These are phyloP conservation scores for Glutinoglossum americanum DNA, from an alignment of 495 filamentous ascomycete genomes.

Conservation along the genomic window DNA sequence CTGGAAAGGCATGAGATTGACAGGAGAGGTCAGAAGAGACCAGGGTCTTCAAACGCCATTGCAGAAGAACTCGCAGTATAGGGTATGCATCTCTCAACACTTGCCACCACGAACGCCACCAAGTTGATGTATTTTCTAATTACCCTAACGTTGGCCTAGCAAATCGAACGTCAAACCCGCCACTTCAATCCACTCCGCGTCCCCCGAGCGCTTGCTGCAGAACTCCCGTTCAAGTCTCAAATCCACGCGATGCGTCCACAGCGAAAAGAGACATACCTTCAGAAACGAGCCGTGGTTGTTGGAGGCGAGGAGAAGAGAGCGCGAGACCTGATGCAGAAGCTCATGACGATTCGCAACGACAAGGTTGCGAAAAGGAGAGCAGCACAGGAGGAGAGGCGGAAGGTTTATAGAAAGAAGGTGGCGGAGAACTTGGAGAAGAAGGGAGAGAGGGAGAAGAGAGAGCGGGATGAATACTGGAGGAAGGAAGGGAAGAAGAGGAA, in stretches of 20 bases:
- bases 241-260: conserved; percentile 61
- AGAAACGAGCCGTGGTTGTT: conserved; percentile 78
- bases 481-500: conserved; percentile 84
- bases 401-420: conserved; percentile 59
- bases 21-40: conserved; percentile 74
- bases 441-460: conserved; percentile 62
- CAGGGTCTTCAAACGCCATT: conserved; percentile 54
- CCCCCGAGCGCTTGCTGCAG: conserved; percentile 59
- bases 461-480: conserved; percentile 83
- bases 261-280: conserved; percentile 69
- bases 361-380: conserved; percentile 57
- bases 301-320: conserved; percentile 72
- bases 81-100: conserved; percentile 9
- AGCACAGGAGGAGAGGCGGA: conserved; percentile 69
- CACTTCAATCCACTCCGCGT: conserved; percentile 91
- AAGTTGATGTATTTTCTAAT: not conserved
- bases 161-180: conserved; percentile 55
- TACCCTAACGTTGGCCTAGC: conserved; percentile 8
- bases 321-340: conserved; percentile 77
- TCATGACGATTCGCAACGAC: conserved; percentile 78
- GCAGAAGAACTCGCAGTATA: conserved; percentile 63
- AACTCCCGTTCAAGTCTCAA: conserved; percentile 84
- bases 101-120: not conserved
- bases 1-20: conserved; percentile 81
- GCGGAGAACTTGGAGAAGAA: conserved; percentile 64